phyloP scores from a whole-genome alignment of 2,329 filamentous ascomycete species.

The Tolypocladium cylindrosporum region DNA sequence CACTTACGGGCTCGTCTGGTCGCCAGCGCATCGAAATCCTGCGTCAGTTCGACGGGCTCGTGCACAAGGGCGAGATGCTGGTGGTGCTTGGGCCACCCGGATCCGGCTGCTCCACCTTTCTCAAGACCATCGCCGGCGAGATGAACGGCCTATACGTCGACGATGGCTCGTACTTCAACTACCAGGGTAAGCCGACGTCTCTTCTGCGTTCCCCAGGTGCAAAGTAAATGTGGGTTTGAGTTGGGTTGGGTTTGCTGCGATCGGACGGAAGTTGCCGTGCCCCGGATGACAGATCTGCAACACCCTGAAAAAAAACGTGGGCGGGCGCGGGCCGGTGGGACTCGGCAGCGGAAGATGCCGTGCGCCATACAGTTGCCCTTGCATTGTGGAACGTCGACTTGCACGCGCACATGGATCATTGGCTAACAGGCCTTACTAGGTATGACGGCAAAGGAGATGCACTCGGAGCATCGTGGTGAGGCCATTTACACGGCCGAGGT shows the following conservation, averaged over 20 bases:
- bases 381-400: constrained; percentile 1
- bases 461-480: constrained; percentile 68
- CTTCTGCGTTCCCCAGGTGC: neutral
- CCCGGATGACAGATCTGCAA: constrained; percentile 1
- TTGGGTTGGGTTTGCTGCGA: neutral
- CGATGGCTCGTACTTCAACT: constrained; percentile 65
- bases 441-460: constrained; percentile 63
- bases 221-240: neutral
- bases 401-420: neutral
- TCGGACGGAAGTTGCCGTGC: constrained; percentile 4
- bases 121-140: constrained; percentile 78
- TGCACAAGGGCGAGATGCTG: constrained; percentile 64
- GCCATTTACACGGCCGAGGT: constrained; percentile 81
- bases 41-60: constrained; percentile 56
- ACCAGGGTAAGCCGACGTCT: constrained; percentile 47
- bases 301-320: constrained; percentile 1
- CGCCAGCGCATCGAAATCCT: constrained; percentile 57
- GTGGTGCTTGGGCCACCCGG: constrained; percentile 65
- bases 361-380: neutral
- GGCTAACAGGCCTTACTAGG: constrained; percentile 25
- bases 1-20: constrained; percentile 37
- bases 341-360: constrained; percentile 3
- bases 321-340: constrained; percentile 2
- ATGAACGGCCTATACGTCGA: constrained; percentile 71
- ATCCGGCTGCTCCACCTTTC: constrained; percentile 71